Evolutionary conservation across 1,284 basidiomycete genomes (phyloP), one percentile per base, ranked within the genome.

Genomic region (Ceratobasidium sp.): DNA sequence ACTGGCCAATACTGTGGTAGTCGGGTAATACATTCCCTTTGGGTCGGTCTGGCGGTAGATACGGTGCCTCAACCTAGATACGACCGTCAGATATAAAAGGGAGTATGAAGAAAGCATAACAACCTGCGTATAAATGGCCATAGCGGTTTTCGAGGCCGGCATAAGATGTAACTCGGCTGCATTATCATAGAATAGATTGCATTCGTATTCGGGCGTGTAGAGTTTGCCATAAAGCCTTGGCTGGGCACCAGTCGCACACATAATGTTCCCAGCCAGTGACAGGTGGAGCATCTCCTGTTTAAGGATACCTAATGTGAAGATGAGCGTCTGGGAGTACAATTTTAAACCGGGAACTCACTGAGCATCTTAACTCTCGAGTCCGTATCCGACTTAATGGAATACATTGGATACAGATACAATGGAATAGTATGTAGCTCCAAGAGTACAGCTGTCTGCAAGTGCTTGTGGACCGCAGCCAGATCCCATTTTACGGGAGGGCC

Each of bases 251-350:
- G 66, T 47, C 18, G 73, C 54, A 32, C 71, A 66, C 18, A 73
- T 21, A 18, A 74, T 43, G 41, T 74, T 74, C 23, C 73, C 73
- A 13, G 73, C 59, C 9, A 74, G 47, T 16, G 35, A 52, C 14
- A 74, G 62, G 49, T 74, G 73, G n/a, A 74, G 73, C 73, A 74
- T 74, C 44, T 74, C 73, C 30, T 74, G 59, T 23, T 46, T 59
- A 11, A 73, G 72, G 23, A 74, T 52, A 13, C 21, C 73, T 74
- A 52, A 43, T 30, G 11, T 13, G 28, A 30, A 13, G 13, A 16
- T 26, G 35, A 26, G 9, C 9, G 14, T 30, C 26, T 14, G 28
- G n/a, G n/a, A n/a, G n/a, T n/a, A n/a, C n/a, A n/a, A n/a, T n/a
- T n/a, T n/a, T n/a, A n/a, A n/a, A n/a, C n/a, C n/a, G n/a, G n/a